Base-by-base conservation (phyloP, 1,139 yeast genomes). In the Pichia inconspicua region DNA sequence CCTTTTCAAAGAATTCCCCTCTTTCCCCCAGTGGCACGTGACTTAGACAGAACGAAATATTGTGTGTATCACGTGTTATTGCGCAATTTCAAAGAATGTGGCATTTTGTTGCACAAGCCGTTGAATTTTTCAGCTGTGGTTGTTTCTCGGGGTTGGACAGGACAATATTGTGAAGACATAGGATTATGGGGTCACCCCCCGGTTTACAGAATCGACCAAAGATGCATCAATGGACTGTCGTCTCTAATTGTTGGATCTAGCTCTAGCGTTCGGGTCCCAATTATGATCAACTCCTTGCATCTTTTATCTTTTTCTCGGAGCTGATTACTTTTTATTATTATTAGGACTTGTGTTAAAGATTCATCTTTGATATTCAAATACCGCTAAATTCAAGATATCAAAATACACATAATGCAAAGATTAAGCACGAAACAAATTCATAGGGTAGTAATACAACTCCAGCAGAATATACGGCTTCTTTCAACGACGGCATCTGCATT, bases 401-500 rank as follows among this genome's bases (percentile, higher is more conserved):
- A 22, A 34, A n/a, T 34, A 10, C 37, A 15, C 22, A 15, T 14
- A 34, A 34, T 34, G 37, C 37, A 34, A 7, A 34, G 37, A 34
- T 12, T 34, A 34, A 15, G 12, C 22, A 15, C 22, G 9, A 34
- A 12, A 17, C 37, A 34, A 12, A 7, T 34, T 15, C 37, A 34
- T 17, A 34, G 12, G 17, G 37, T 14, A 6, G 22, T 34, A 1
- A 6, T 14, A 15, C 37, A 22, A 5, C 11, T 34, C 9, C 37
- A 34, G 37, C 37, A 34, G 22, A 15, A 34, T 34, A 15, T 34
- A 10, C 47, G 47, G 11, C 34, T 30, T 3, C 22, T 45, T 5
- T 43, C 50, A 11, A 47, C 36, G 14, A 31, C 53, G 4, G 30
- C 31, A 10, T 36, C 32, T 43, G 46, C 19, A 9, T 41, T 45